Evolutionary conservation across 805 yeast genomes (phyloP), one percentile per base, ranked within the genome.

Genomic region (Monosporozyma unispora): DNA sequence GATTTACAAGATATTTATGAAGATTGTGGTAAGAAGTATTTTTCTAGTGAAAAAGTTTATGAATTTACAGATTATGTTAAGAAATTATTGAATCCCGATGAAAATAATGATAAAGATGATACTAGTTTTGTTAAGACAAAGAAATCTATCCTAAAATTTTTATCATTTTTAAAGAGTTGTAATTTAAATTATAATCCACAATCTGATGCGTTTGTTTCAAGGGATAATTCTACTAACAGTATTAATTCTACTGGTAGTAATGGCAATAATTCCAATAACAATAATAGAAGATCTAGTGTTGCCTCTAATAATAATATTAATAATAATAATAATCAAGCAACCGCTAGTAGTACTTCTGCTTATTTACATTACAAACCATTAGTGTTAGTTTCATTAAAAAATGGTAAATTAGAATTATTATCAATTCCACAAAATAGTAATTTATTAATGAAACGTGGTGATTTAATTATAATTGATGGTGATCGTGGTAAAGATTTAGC

Each of bases 401-500:
- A 80, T 49, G 85, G 86, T 16, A 80, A 82, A 62, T 72, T 82
- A 57, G 95, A 85, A 64, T 74, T 85, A 31, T 71, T 84, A 41
- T 80, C 87, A 2, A 79, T 80, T 35, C 85, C 89, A 3, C 76
- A 76, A 54, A 79, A 77, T 57, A 78, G 88, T 14, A 84, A 83
- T 57, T 68, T 85, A 46, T 67, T 67, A 48, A 70, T 84, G 54
- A 75, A 73, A 55, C 72, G 77, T 42, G 72, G 77, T 49, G 93
- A 85, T 65, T 72, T 85, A 60, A 84, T 85, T 9, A 79, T 85
- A 19, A 83, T 84, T 50, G 95, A 85, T 68, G 95, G 93, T 48
- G 95, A 85, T 63, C 72, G 95, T 53, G 95, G 95, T 23, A 84
- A 83, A 58, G 95, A 85, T 64, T 65, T 85, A 54, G 90, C 83